Evolutionary conservation across 768 basidiomycete species (phyloP).

Genomic region (Phaffia australis): DNA sequence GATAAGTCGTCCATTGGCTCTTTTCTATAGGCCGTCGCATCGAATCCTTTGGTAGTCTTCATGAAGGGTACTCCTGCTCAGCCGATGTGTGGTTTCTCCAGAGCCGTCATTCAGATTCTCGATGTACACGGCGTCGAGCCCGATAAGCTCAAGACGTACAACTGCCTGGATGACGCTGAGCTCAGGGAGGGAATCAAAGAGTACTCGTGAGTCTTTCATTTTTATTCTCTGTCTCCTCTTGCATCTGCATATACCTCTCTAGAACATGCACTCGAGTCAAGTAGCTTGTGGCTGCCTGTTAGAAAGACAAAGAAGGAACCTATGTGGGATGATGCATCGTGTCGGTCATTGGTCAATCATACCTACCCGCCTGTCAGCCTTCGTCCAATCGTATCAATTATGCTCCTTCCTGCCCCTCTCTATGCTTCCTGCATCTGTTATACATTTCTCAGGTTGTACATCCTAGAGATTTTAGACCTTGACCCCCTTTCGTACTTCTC

Average conservation of each 20-base stretch:
- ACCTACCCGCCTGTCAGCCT: no score
- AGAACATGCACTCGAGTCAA: no score
- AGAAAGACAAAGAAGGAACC: neutral
- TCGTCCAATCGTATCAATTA: neutral
- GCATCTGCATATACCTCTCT: no score
- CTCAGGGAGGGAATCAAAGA: slow-evolving; percentile 82
- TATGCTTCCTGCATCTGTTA: neutral
- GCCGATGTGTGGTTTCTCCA: slow-evolving; percentile 91
- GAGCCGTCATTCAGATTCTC: slow-evolving; percentile 82
- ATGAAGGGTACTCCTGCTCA: slow-evolving; percentile 88
- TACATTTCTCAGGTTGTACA: neutral
- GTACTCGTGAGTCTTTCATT: slow-evolving; percentile 67
- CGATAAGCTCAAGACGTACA: slow-evolving; percentile 59
- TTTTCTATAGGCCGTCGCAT: slow-evolving; percentile 49
- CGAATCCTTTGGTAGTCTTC: slow-evolving; percentile 79
- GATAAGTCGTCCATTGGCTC: neutral
- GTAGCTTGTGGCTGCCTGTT: neutral
- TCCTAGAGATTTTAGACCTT: neutral
- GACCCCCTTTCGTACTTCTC: neutral
- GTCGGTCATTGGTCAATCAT: slow-evolving; percentile 1
- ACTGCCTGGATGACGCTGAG: slow-evolving; percentile 77
- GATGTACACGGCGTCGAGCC: slow-evolving; percentile 43
- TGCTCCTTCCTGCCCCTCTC: neutral
- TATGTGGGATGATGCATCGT: neutral
- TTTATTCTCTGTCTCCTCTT: neutral